Evolutionary conservation across 345 rosid species (phyloP), one percentile per base, ranked within the genome.

Genomic region (Sisymbrium altissimum): DNA sequence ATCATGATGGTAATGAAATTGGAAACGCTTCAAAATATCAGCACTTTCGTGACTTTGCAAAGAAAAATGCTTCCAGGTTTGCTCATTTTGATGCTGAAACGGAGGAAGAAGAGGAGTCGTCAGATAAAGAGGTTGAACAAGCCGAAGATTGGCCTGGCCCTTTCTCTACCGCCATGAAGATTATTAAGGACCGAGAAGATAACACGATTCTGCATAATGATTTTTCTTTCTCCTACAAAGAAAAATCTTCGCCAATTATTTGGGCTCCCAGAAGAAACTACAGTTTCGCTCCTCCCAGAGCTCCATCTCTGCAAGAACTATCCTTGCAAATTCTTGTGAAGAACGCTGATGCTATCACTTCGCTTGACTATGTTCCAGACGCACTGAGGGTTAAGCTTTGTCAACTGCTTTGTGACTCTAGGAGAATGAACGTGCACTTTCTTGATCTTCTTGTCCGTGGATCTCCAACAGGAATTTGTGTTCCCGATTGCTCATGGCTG

Each of bases 131-230:
- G 53, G 66, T 32, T 53, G 80, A 77, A 46, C 79, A 71, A 27
- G 78, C 75, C 50, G 93, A 87, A 76, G 97, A 94, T 76, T 94
- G 97, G 97, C 99, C 97, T 3, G 99, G 99, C 46, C 97, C 99
- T 12, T 94, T 91, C 80, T 88, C 99, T 38, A 89, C 99, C 69
- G 99, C 97, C 45, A 85, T 89, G 99, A 92, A 85, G 72, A 91
- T 94, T 35, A 88, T 94, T 8, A 83, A 83, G 83, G 97, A 89
- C 43, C 82, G 99, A 46, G 74, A 60, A 36, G 81, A 76, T 11
- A 84, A 83, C 38, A 13, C 56, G 55, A 78, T 48, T 45, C 17
- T 69, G 40, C 64, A 2, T 55, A 52, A 35, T 44, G 70, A 77
- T 57, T 8, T 30, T 19, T 32, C 36, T 30, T 5, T 73, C 69